Base-by-base conservation (phyloP, 2,329 filamentous ascomycete species). In the Clonostachys byssicola region DNA sequence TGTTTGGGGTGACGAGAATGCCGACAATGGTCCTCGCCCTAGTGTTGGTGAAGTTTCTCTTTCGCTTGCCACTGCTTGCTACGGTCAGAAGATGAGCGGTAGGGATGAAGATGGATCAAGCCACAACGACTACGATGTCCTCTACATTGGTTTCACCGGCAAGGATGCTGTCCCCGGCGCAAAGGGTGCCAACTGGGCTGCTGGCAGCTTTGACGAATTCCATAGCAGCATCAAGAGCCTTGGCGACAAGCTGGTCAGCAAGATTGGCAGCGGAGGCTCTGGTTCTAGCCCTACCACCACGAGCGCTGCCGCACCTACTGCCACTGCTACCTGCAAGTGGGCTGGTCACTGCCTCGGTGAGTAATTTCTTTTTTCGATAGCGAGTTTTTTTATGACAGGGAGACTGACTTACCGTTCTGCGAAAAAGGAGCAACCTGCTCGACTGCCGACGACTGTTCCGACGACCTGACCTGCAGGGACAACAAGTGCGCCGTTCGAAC, bases 1-100 rank as follows among this genome's bases (percentile, higher is more conserved):
- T 5, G 60, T 80, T 44, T 85, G 78, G 80, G 81, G 79, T 18
- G 80, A 85, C 51, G 75, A 73, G 34, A 84, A 85, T 51, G 81
- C 78, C 40, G 76, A 72, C 43, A 30, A 30, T 30, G 70, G 72
- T 3, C 49, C 58, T 8, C 57, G 68, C 44, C 64, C 75, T 23
- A 62, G 77, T 52, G 72, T 78, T 1, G 80, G 81, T 36, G 81
- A 85, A 53, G 72, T 77, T 0, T 76, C 77, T 23, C 73, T 85
- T 52, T 74, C 78, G 2, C 67, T 85, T 8, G 81, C 77, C 3
- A 76, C 77, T 34, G 65, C 74, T 17, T 48, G 47, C 47, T 48
- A 23, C 17, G 42, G 42, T 8, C 18, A 43, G 10, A 30, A 30
- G 23, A 64, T 84, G 38, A 75, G 62, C 16, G 80, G 79, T 2